phyloP scores from a whole-genome alignment of 768 basidiomycete genomes.

The Boletus rubescentipes region DNA sequence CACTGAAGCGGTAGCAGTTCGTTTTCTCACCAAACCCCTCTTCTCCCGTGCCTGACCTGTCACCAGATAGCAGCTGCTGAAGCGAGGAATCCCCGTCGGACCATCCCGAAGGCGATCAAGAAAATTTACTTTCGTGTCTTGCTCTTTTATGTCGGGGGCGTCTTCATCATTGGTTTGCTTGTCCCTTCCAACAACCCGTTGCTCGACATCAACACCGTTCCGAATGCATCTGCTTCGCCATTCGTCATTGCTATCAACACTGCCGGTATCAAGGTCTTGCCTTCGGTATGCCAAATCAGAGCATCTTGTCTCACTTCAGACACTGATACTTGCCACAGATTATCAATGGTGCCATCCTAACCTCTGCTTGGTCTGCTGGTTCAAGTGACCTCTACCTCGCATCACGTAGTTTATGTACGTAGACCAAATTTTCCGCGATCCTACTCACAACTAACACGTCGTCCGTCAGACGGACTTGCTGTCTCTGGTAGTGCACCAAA shows the following conservation, averaged over 20 bases:
- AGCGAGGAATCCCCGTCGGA: slow-evolving; percentile 5
- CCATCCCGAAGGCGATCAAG: slow-evolving; percentile 1
- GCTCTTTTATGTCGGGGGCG: slow-evolving; percentile 4
- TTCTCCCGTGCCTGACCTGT: not conserved
- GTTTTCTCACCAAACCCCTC: not conserved
- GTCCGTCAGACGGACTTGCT: slow-evolving; percentile 51
- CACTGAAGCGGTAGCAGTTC: slow-evolving; percentile 6
- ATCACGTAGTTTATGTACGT: slow-evolving; percentile 3
- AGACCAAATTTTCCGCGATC: not conserved
- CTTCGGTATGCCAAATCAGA: not conserved
- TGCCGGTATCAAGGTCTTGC: not conserved
- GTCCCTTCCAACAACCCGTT: not conserved
- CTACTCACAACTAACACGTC: not conserved
- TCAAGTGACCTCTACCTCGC: slow-evolving; percentile 7
- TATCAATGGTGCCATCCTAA: slow-evolving; percentile 4
- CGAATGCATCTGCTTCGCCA: slow-evolving; percentile 16
- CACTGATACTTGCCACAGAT: not conserved
- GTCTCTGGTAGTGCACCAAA: slow-evolving; percentile 52
- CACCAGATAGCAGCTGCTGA: slow-evolving; percentile 4
- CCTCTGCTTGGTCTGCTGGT: slow-evolving; percentile 4
- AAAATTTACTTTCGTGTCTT: slow-evolving; percentile 1
- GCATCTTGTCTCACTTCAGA: not conserved
- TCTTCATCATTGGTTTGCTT: slow-evolving; percentile 3
- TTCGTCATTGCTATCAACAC: not conserved
- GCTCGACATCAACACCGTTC: slow-evolving; percentile 24